Evolutionary conservation across 2,329 filamentous ascomycete species (phyloP).

Genomic region (Sporothrix dimorphospora): DNA sequence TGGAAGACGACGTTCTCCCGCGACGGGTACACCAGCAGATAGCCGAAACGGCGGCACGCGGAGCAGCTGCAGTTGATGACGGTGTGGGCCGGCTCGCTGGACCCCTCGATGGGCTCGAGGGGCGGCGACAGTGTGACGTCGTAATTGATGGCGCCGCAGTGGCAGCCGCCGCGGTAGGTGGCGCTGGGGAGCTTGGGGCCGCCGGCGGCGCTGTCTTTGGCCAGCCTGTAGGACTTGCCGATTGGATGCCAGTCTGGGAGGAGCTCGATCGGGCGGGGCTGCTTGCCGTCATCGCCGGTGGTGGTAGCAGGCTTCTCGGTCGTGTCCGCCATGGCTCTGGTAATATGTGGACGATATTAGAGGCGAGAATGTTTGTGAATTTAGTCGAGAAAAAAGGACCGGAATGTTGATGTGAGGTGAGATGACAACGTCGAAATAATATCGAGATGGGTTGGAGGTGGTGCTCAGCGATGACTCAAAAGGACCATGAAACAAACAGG

Average conservation of each 20-base stretch:
- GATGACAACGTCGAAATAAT: not conserved
- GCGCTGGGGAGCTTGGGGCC: slow-evolving; percentile 26
- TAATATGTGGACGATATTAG: not conserved
- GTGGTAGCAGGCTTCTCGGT: not conserved
- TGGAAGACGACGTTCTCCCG: slow-evolving; percentile 47
- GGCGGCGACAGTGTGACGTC: slow-evolving; percentile 53
- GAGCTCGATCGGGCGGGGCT: not conserved
- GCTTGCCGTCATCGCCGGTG: not conserved
- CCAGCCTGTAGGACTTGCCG: not conserved
- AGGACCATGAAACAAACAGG: not conserved
- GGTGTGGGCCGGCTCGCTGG: slow-evolving; percentile 47
- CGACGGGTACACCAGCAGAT: slow-evolving; percentile 52
- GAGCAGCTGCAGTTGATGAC: slow-evolving; percentile 59
- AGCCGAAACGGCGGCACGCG: slow-evolving; percentile 55
- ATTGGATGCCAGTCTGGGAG: slow-evolving; percentile 23
- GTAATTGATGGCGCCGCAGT: slow-evolving; percentile 57
- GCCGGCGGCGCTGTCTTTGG: not conserved
- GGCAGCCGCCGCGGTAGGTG: slow-evolving; percentile 55
- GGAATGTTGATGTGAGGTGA: not conserved
- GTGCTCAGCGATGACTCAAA: not conserved
- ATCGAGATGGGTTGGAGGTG: not conserved
- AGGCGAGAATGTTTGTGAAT: not conserved
- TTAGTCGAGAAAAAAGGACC: not conserved
- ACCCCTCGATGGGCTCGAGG: slow-evolving; percentile 53
- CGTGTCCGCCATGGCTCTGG: slow-evolving; percentile 10